phyloP scores from a whole-genome alignment of 192 early-diverging fungal species.

The Coemansia sp. region DNA sequence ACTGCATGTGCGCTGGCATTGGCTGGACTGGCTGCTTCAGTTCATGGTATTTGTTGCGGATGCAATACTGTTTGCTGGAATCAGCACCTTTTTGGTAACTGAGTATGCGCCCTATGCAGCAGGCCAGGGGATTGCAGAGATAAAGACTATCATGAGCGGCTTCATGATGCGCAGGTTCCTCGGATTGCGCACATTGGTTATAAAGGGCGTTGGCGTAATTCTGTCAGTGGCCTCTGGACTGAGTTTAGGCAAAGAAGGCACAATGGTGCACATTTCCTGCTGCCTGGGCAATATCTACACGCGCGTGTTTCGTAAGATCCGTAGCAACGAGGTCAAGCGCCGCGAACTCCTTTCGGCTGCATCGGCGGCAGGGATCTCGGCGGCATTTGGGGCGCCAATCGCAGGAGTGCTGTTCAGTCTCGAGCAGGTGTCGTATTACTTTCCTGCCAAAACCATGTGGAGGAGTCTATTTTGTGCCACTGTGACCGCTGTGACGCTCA shows the following conservation, averaged over 20 bases:
- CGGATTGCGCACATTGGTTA: constrained; percentile 64
- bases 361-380: constrained; percentile 94
- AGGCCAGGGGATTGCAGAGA: constrained; percentile 77
- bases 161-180: constrained; percentile 74
- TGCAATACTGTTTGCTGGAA: constrained; percentile 63
- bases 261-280: constrained; percentile 93
- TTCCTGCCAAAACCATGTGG: constrained; percentile 93
- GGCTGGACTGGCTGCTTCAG: constrained; percentile 50
- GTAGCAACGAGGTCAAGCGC: constrained; percentile 78
- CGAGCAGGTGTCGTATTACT: constrained; percentile 63
- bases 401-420: constrained; percentile 73
- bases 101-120: constrained; percentile 78
- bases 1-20: constrained; percentile 39
- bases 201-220: constrained; percentile 89
- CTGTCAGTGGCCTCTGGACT: constrained; percentile 87
- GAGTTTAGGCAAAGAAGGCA: constrained; percentile 92
- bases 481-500: constrained; percentile 80
- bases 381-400: constrained; percentile 96
- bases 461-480: constrained; percentile 93
- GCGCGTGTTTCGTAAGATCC: constrained; percentile 74
- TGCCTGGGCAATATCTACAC: constrained; percentile 89
- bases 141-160: constrained; percentile 78
- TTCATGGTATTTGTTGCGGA: constrained; percentile 36
- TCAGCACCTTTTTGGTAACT: constrained; percentile 74
- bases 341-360: constrained; percentile 84